phyloP scores from a whole-genome alignment of 352 stramenopile species.

The Phytophthora tentaculata region DNA sequence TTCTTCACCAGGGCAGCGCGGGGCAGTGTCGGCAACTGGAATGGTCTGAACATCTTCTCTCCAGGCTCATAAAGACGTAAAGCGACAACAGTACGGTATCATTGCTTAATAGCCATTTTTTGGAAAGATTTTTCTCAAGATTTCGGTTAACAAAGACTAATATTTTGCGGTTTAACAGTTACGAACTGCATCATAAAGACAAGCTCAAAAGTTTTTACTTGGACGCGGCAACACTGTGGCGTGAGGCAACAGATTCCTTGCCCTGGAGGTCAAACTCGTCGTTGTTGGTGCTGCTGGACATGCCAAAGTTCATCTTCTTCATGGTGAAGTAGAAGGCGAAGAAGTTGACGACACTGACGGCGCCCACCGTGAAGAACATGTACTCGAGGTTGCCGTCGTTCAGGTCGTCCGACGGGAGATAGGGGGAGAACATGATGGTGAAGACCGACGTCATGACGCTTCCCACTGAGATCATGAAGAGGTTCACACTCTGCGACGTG shows the following conservation, averaged over 20 bases:
- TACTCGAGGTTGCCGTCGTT: conserved; percentile 90
- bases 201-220: conserved; percentile 18
- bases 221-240: conserved; percentile 27
- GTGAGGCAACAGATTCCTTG: conserved; percentile 31
- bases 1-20: not conserved
- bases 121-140: no score
- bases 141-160: no score
- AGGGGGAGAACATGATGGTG: conserved; percentile 83
- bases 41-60: not conserved
- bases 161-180: no score
- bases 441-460: conserved; percentile 90
- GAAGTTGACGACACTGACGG: conserved; percentile 79
- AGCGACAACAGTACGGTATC: no score
- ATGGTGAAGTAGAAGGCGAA: conserved; percentile 72
- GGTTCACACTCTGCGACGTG: conserved; percentile 86
- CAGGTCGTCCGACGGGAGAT: conserved; percentile 65
- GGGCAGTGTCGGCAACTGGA: not conserved
- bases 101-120: no score
- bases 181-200: no score
- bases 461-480: conserved; percentile 90
- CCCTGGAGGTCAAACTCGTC: conserved; percentile 49
- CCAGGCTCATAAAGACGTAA: no score
- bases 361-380: conserved; percentile 89
- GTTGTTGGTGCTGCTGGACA: conserved; percentile 73
- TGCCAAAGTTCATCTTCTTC: conserved; percentile 89